Percentiles rank a stretch among this genome's conserved stretches.
Evolutionary conservation across 2,329 filamentous ascomycete species (phyloP).

Genomic region (Tothia fuscella): DNA sequence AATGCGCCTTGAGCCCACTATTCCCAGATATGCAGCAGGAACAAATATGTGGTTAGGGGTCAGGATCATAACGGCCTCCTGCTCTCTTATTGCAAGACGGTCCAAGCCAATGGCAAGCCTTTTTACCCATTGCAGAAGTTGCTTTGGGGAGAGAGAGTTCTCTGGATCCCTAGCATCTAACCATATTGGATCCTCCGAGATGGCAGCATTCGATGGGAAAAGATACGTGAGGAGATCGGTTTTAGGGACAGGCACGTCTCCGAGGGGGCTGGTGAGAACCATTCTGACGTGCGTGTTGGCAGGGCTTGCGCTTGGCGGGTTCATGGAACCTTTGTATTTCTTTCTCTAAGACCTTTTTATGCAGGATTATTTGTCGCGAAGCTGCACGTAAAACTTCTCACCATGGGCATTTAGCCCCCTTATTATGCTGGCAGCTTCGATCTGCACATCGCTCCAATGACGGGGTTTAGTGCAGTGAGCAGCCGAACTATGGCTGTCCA

Average conservation of each 20-base stretch:
- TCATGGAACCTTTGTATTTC: no score
- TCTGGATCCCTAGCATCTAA: conserved; percentile 35
- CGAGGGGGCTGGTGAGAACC: conserved; percentile 33
- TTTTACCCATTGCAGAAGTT: conserved; percentile 38
- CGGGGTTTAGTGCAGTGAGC: no score
- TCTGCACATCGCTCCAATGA: no score
- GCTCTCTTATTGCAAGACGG: conserved; percentile 30
- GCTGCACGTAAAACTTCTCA: no score
- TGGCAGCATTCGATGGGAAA: conserved; percentile 19
- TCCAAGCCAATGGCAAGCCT: conserved; percentile 36
- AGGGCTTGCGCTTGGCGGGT: no score
- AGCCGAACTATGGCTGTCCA: no score
- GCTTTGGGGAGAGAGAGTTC: conserved; percentile 32
- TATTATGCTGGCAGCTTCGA: no score
- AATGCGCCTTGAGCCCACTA: conserved; percentile 38
- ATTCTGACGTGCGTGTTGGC: no score
- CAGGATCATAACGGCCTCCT: conserved; percentile 41
- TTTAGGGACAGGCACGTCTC: conserved; percentile 32
- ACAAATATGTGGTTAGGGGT: conserved; percentile 43
- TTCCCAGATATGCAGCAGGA: conserved; percentile 39
- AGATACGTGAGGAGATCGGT: conserved; percentile 29
- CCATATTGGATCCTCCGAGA: conserved; percentile 37
- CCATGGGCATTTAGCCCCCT: no score
- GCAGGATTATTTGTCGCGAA: no score
- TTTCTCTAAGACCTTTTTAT: no score